Conservation (phyloP, 257 asterid species). For the Lycium barbarum region DNA sequence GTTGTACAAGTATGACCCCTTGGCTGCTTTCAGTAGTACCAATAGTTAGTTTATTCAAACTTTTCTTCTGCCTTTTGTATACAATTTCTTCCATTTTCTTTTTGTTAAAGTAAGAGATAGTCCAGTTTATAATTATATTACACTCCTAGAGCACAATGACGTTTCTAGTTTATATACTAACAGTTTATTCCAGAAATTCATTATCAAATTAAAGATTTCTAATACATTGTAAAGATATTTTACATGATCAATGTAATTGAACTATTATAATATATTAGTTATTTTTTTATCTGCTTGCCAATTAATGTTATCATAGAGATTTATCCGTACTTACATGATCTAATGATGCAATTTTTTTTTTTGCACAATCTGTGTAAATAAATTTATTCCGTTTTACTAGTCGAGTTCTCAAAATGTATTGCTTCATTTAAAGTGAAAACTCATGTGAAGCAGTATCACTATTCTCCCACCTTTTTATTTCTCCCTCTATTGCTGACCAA, state of each 20-base stretch:
- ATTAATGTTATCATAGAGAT: not conserved
- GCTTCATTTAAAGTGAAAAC: not conserved
- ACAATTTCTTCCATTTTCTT: not conserved
- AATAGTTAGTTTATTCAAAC: not conserved
- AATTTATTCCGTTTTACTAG: not conserved
- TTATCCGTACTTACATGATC: not conserved
- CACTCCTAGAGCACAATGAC: not conserved
- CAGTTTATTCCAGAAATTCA: not conserved
- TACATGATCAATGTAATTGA: not conserved
- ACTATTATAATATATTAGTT: not conserved
- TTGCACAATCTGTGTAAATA: not conserved
- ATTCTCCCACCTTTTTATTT: not conserved
- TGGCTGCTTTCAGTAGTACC: conserved; percentile 15
- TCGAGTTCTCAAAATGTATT: not conserved
- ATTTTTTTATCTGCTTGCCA: not conserved
- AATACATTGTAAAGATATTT: not conserved
- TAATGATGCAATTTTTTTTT: not conserved
- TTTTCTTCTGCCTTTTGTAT: not conserved
- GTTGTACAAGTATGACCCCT: not conserved
- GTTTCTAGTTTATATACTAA: not conserved
- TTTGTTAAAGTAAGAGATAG: not conserved
- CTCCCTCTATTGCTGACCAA: not conserved
- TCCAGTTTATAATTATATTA: not conserved
- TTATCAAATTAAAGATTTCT: not conserved
- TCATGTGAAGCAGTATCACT: not conserved